phyloP scores from a whole-genome alignment of 73 alveolate species.

The Symbiodinium natans region DNA sequence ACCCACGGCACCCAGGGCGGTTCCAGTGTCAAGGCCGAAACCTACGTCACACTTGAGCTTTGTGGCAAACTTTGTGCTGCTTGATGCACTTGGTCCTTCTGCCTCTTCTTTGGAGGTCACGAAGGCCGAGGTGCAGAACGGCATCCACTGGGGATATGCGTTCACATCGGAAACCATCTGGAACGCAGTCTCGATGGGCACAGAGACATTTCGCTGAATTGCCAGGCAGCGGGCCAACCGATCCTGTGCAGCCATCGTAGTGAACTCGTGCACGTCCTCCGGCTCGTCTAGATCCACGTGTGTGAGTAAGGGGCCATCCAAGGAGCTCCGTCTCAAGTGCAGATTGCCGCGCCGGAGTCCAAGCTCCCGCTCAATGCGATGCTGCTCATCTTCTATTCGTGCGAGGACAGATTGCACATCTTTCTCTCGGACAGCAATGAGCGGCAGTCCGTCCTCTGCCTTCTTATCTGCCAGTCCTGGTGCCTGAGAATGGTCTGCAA shows the following conservation, averaged over 20 bases:
- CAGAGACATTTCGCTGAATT: neutral
- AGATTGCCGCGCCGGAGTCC: neutral
- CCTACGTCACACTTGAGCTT: constrained; percentile 3
- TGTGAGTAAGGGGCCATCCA: neutral
- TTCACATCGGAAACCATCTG: constrained; percentile 7
- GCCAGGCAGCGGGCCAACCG: constrained; percentile 1
- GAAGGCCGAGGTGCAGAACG: constrained; percentile 26
- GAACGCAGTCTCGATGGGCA: constrained; percentile 16
- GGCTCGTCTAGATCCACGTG: neutral
- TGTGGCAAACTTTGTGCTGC: neutral
- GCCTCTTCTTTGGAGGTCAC: neutral
- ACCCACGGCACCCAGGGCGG: constrained; percentile 9
- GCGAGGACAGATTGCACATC: neutral
- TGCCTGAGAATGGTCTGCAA: neutral
- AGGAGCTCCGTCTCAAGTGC: neutral
- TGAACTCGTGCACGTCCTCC: constrained; percentile 14
- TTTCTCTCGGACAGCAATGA: neutral
- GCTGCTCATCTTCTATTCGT: neutral
- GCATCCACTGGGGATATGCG: constrained; percentile 37
- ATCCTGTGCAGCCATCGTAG: constrained; percentile 1
- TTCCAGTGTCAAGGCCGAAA: neutral
- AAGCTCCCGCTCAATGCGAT: neutral
- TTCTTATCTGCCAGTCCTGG: neutral
- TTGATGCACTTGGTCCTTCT: neutral
- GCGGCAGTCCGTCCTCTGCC: neutral